Conservation (phyloP, 768 basidiomycete species). For the Russula ochroleuca region DNA sequence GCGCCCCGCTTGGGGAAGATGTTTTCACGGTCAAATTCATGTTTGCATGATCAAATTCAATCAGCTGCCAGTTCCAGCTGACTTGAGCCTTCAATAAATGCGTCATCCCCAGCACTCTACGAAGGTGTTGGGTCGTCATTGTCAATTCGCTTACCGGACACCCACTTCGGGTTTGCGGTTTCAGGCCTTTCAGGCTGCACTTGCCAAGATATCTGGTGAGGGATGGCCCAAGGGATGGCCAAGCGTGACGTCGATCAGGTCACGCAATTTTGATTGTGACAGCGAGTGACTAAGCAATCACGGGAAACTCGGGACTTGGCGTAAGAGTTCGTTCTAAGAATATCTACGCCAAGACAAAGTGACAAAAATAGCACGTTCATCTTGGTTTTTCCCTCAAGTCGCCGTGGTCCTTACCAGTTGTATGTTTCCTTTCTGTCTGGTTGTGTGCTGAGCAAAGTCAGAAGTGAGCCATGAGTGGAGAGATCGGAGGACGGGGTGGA, state of each 20-base stretch:
- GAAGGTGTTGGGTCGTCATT: too few species aligned
- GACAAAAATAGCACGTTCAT: constrained; percentile 14
- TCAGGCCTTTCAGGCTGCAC: too few species aligned
- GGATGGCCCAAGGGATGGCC: constrained; percentile 33
- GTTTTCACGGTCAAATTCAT: constrained; percentile 40
- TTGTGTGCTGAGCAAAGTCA: not conserved
- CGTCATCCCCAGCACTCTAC: too few species aligned
- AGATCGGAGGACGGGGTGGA: not conserved
- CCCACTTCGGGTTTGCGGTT: too few species aligned
- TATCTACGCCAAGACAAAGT: constrained; percentile 17
- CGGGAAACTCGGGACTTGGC: not conserved
- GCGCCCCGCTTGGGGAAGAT: constrained; percentile 42
- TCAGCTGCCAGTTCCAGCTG: constrained; percentile 40
- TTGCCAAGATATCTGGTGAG: too few species aligned
- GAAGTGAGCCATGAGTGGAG: not conserved
- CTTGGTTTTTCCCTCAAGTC: not conserved
- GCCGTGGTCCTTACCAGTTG: not conserved
- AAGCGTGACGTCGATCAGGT: not conserved
- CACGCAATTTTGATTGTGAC: too few species aligned
- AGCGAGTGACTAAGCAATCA: not conserved
- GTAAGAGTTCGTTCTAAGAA: constrained; percentile 1
- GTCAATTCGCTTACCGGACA: too few species aligned
- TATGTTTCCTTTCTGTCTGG: not conserved
- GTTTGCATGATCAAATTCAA: constrained; percentile 39
- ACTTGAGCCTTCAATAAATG: constrained; percentile 38